Evolutionary conservation across 2,329 filamentous ascomycete species (phyloP).

Genomic region (Fusarium liriodendri): DNA sequence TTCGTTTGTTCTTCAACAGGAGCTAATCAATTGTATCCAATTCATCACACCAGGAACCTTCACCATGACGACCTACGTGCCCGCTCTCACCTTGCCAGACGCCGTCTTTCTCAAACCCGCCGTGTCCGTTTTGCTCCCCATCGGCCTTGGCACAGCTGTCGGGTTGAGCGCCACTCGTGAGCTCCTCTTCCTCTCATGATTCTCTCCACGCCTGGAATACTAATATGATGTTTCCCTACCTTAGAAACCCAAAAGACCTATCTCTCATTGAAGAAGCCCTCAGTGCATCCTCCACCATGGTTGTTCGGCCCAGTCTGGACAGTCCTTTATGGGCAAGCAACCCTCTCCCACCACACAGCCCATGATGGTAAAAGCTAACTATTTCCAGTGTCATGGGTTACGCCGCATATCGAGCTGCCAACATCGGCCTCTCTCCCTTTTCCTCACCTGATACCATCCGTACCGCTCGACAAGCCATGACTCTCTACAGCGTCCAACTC

Average conservation of each 20-base stretch:
- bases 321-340: conserved; percentile 66
- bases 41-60: neutral
- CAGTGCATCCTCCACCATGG: conserved; percentile 68
- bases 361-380: neutral
- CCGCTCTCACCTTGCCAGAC: conserved; percentile 79
- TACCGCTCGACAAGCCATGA: conserved; percentile 75
- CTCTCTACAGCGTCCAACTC: conserved; percentile 87
- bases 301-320: conserved; percentile 76
- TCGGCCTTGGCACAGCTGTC: conserved; percentile 78
- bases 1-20: neutral
- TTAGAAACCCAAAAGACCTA: conserved; percentile 72
- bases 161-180: conserved; percentile 76
- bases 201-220: neutral
- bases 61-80: conserved; percentile 82
- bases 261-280: conserved; percentile 74
- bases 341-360: neutral
- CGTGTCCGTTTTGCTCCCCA: conserved; percentile 79
- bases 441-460: conserved; percentile 64
- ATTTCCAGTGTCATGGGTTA: conserved; percentile 79
- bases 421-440: conserved; percentile 68
- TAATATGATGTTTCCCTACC: conserved; percentile 33
- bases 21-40: neutral
- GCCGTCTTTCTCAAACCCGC: conserved; percentile 78
- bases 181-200: conserved; percentile 41
- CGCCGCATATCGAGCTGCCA: conserved; percentile 82